Conservation (phyloP, 192 early-diverging fungal genomes). For the Backusella tarrabulga region DNA sequence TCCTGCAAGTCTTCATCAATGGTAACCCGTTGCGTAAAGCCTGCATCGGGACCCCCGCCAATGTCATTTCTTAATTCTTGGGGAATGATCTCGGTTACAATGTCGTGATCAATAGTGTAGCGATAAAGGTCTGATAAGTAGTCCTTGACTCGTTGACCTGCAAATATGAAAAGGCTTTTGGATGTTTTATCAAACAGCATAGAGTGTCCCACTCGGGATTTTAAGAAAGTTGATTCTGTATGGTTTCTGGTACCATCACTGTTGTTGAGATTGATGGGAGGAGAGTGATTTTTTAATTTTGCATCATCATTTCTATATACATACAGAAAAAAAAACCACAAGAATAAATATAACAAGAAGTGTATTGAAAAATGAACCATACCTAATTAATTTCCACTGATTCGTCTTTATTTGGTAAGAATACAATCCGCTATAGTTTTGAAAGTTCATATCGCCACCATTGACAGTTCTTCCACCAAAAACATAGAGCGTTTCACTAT, state of each 20-base stretch:
- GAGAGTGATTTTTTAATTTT: background rate
- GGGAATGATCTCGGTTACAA: constrained; percentile 71
- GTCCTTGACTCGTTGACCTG: constrained; percentile 84
- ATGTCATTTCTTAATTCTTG: constrained; percentile 54
- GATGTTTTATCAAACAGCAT: constrained; percentile 79
- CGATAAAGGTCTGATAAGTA: constrained; percentile 80
- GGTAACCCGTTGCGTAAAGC: constrained; percentile 82
- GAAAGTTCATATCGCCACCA: constrained; percentile 62
- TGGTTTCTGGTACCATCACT: background rate
- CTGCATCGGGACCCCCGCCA: constrained; percentile 74
- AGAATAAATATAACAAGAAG: background rate
- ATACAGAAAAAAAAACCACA: background rate
- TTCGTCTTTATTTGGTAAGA: constrained; percentile 68
- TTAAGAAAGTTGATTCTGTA: constrained; percentile 44
- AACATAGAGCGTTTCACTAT: constrained; percentile 72
- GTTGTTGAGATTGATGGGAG: background rate
- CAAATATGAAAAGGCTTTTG: constrained; percentile 83
- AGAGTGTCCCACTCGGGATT: constrained; percentile 86
- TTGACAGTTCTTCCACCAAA: constrained; percentile 85
- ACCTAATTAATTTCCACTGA: constrained; percentile 74
- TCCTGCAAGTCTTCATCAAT: constrained; percentile 78
- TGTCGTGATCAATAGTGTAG: constrained; percentile 80
- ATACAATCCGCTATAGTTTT: constrained; percentile 86
- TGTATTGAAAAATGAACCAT: constrained; percentile 49
- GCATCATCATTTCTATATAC: constrained; percentile 2